Evolutionary conservation across 2,329 filamentous ascomycete species (phyloP).

Genomic region (Aspergillus thermomutatus): DNA sequence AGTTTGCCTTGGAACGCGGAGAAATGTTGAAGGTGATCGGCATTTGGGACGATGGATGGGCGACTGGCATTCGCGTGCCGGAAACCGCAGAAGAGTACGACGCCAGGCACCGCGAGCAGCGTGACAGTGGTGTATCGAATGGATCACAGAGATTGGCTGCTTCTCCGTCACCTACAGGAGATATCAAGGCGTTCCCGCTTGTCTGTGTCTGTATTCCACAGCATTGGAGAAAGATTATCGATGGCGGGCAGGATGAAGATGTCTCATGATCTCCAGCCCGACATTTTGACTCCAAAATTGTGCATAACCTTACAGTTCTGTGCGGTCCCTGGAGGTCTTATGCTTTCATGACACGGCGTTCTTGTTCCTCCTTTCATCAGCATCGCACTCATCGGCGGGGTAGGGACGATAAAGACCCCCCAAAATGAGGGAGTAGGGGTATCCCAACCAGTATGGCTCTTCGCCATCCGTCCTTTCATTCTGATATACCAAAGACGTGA

Average conservation of each 20-base stretch:
- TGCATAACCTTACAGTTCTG: not conserved
- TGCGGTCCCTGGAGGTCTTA: not conserved
- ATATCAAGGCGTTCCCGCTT: slow-evolving; percentile 96
- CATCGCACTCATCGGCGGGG: not conserved
- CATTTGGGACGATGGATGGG: slow-evolving; percentile 99
- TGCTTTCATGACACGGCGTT: not conserved
- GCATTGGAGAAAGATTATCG: slow-evolving; percentile 95
- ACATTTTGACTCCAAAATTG: not conserved
- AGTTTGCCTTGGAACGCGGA: slow-evolving; percentile 87
- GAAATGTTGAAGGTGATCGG: slow-evolving; percentile 98
- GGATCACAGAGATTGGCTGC: slow-evolving; percentile 60
- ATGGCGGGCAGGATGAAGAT: slow-evolving; percentile 61
- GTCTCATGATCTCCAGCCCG: slow-evolving; percentile 14
- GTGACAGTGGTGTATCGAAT: slow-evolving; percentile 91
- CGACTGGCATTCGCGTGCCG: slow-evolving; percentile 79
- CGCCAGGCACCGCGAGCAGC: slow-evolving; percentile 67
- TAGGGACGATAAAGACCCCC: no score
- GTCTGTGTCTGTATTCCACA: slow-evolving; percentile 94
- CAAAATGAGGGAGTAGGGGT: not conserved
- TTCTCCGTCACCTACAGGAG: slow-evolving; percentile 66
- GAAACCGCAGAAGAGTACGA: slow-evolving; percentile 90
- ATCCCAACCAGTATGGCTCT: not conserved
- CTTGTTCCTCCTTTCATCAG: not conserved
- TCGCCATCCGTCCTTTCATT: not conserved
- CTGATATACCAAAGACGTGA: not conserved